Base-by-base conservation (phyloP, 2,329 filamentous ascomycete species). In the Periconia macrospinosa region DNA sequence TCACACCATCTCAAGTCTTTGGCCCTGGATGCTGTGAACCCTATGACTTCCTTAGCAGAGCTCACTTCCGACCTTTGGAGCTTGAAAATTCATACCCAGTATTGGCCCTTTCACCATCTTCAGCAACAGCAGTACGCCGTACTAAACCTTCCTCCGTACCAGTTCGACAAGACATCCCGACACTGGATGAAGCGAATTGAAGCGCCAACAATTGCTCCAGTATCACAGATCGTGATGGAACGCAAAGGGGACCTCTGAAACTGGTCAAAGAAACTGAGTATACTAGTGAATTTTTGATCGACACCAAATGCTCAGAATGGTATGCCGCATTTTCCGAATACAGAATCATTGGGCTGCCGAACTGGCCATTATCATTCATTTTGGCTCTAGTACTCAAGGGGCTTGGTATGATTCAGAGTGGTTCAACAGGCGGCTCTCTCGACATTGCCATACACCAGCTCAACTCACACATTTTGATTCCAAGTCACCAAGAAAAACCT, bases 261-360 rank as follows among this genome's bases (percentile, higher is more conserved):
- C 20, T 35, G 41, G 59, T 63, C 30, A 23, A 40, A 1, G 51
- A 49, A 14, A 45, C 45, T 2, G 51, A 41, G 7, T 65, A 69
- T 0, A 65, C 68, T 0, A 80, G 80, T 68, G 66, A 66, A 1
- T 64, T 81, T 62, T 76, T 79, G 55, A 76, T 75, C 0, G 49
- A 30, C 1, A 64, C 57, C 0, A 48, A 68, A 0, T 59, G 72
- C 35, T 81, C 74, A 55, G 44, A 71, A 17, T 23, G 47, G 40
- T 15, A 19, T 8, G n/a, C 40, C 7, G 18, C 18, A 7, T 42
- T 7, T 19, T 42, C 40, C 15, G 15, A 42, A 7, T 19, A 42
- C 40, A n/a, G 15, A n/a, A 42, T 42, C 15, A 7, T 9, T 42
- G 40, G 15, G n/a, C 15, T 42, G 9, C 18, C 18, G 8, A 42